Base-by-base conservation (phyloP, 2,329 filamentous ascomycete genomes). In the Aspergillus ruber region DNA sequence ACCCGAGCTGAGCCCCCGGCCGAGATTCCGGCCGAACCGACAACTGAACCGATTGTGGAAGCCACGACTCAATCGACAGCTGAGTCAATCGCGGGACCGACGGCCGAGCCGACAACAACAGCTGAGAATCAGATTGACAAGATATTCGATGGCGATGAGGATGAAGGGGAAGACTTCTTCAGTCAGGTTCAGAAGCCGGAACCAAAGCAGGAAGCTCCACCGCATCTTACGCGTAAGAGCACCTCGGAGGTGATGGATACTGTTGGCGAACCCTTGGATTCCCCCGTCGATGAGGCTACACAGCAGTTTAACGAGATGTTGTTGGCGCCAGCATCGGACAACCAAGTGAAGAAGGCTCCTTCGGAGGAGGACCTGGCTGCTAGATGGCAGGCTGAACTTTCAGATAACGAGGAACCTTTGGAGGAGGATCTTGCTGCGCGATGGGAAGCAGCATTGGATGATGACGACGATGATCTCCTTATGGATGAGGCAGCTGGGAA, bases 401-500 rank as follows among this genome's bases (percentile, higher is more conserved):
- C 50, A 2, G 51, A 56, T 20, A 49, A 47, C 58, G 88, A 74
- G 12, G 85, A 87, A 43, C 48, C 56, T 3, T 53, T 56, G 3
- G 68, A 78, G 15, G 79, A 84, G 41, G 86, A 91, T 59, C 68
- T 93, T 39, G 84, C 86, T 85, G 90, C 54, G 82, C 89, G 50
- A 62, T 79, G 64, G 56, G 62, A 79, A 44, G 71, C 74, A 15
- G 74, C 73, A 42, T 74, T 82, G 12, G 60, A 64, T 42, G 83
- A 83, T 20, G 82, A 86, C 41, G 90, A 90, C 56, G 90, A 95
- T 63, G 90, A 88, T 0, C 86, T 96, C 50, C 72, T 96, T 8
- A 84, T 95, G 6, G 90, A 90, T 48, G 75, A 78, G 46, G 48
- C 58, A 51, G 49, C 61, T 52, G 50, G 66, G 58, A 36, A 50